Percentiles rank a stretch among this genome's conserved stretches.
These are phyloP conservation scores for Candida coleopterorum DNA, from an alignment of 805 yeast species.

Conservation along the genomic window DNA sequence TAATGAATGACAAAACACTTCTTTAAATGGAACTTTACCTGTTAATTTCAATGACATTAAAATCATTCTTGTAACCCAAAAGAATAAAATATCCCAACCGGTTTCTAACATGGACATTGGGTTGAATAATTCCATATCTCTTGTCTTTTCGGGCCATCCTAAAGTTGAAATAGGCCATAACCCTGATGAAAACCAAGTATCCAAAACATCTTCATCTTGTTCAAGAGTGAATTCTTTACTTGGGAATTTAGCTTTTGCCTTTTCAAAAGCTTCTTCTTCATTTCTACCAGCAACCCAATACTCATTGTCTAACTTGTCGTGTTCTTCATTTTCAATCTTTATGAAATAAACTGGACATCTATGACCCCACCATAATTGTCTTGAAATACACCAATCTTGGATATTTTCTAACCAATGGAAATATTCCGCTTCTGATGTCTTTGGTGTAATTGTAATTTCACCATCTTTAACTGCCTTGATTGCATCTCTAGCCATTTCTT, in stretches of 20 bases:
- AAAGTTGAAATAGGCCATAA: slow-evolving; percentile 96
- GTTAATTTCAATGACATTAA: slow-evolving; percentile 86
- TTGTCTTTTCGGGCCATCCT: slow-evolving; percentile 87
- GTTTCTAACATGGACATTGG: slow-evolving; percentile 96
- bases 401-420: slow-evolving; percentile 93
- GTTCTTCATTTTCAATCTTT: slow-evolving; percentile 68
- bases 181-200: slow-evolving; percentile 98
- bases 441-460: slow-evolving; percentile 75
- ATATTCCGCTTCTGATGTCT: slow-evolving; percentile 87
- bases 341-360: slow-evolving; percentile 95
- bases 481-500: slow-evolving; percentile 83
- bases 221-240: slow-evolving; percentile 65
- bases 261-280: slow-evolving; percentile 75
- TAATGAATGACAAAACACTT: slow-evolving; percentile 96
- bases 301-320: slow-evolving; percentile 56
- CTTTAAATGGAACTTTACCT: slow-evolving; percentile 88
- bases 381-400: slow-evolving; percentile 99
- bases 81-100: slow-evolving; percentile 98
- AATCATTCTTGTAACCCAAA: slow-evolving; percentile 98
- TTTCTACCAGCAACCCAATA: slow-evolving; percentile 92
- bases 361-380: slow-evolving; percentile 94
- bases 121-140: slow-evolving; percentile 71
- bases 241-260: slow-evolving; percentile 74
- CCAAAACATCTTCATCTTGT: slow-evolving; percentile 97
- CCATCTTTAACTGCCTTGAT: slow-evolving; percentile 82